A percentile compares a stretch with the other conserved stretches of the same genome.
Conservation (phyloP, 129 eudicot genomes). For the Logfia minima region DNA sequence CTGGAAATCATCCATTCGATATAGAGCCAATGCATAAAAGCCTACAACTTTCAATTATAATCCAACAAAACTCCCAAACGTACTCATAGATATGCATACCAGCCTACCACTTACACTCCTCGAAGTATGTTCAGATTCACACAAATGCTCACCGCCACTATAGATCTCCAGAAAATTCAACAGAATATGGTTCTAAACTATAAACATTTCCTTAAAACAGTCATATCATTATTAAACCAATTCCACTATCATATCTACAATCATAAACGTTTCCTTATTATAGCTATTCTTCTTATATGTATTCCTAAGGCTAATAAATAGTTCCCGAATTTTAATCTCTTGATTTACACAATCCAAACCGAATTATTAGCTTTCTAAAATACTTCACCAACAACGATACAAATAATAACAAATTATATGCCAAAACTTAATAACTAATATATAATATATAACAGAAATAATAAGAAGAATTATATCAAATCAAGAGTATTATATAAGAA, state of each 20-base stretch:
- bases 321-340: no score
- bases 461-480: background rate
- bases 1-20: conserved; percentile 7
- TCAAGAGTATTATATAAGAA: background rate
- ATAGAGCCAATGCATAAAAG: background rate
- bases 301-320: background rate
- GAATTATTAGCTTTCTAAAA: background rate
- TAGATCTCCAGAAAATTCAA: conserved; percentile 11
- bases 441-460: background rate
- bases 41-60: background rate
- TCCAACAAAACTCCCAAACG: background rate
- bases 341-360: background rate
- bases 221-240: background rate
- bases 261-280: no score
- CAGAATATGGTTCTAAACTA: background rate
- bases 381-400: background rate
- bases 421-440: background rate
- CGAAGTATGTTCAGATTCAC: background rate
- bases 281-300: no score
- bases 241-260: no score
- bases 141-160: background rate
- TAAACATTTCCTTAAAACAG: conserved; percentile 4
- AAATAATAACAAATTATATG: background rate
- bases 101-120: conserved; percentile 6
- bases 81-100: background rate